Conservation (phyloP, 208 protist species). For the Trypanosoma theileri region DNA sequence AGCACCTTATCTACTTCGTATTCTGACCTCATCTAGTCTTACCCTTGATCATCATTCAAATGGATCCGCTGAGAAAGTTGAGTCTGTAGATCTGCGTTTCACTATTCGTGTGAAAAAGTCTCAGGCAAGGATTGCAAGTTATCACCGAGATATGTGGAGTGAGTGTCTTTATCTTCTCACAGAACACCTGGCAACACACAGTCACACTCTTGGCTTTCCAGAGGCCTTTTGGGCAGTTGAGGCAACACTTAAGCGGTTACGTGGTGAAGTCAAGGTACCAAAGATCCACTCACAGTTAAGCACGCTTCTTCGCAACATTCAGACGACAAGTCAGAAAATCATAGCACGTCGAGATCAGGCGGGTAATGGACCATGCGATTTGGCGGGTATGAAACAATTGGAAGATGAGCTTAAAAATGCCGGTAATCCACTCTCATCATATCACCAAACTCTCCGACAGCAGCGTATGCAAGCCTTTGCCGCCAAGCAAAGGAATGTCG, state of each 20-base stretch:
- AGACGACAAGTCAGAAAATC: conserved; percentile 64
- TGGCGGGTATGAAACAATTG: conserved; percentile 75
- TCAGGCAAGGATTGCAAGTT: conserved; percentile 63
- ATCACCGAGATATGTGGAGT: conserved; percentile 74
- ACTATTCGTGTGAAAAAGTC: conserved; percentile 92
- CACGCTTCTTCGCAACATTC: conserved; percentile 76
- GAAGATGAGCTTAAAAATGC: conserved; percentile 67
- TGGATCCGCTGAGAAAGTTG: conserved; percentile 30
- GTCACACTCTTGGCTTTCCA: conserved; percentile 91
- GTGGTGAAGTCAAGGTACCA: conserved; percentile 78
- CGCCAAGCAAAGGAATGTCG: conserved; percentile 55
- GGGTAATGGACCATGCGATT: conserved; percentile 79
- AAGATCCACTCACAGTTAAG: conserved; percentile 77
- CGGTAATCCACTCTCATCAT: conserved; percentile 57
- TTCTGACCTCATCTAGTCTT: conserved; percentile 86
- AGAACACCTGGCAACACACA: conserved; percentile 85
- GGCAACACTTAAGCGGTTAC: conserved; percentile 82
- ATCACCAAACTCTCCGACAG: conserved; percentile 71
- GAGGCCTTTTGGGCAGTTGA: conserved; percentile 90
- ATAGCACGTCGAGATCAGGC: conserved; percentile 68
- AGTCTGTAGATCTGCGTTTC: conserved; percentile 79
- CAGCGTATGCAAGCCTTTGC: conserved; percentile 76
- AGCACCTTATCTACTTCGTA: conserved; percentile 90
- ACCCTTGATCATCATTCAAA: conserved; percentile 42
- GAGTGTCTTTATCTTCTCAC: conserved; percentile 88